Evolutionary conservation across 805 yeast species (phyloP).

Genomic region (Blastobotrys chiropterorum): DNA sequence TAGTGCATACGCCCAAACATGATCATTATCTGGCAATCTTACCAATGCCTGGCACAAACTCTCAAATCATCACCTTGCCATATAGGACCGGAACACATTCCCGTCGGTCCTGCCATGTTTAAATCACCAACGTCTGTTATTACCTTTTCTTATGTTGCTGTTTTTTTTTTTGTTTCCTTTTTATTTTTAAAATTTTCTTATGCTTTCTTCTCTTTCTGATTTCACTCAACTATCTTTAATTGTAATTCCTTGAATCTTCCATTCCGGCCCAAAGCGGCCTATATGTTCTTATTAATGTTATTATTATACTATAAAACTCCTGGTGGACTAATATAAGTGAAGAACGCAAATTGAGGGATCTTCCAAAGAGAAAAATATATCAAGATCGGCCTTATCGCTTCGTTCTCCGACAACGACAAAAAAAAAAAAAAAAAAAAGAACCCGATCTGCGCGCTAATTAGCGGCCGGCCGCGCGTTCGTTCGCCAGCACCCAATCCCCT

Average conservation of each 20-base stretch:
- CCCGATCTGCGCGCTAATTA: neutral
- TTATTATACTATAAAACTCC: neutral
- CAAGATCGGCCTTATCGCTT: neutral
- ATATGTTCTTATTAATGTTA: neutral
- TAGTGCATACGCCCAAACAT: no score
- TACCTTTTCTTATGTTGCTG: neutral
- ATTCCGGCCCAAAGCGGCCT: neutral
- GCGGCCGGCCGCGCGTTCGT: no score
- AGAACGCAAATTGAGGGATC: neutral
- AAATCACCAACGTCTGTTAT: no score
- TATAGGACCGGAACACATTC: conserved; percentile 17
- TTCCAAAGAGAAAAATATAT: neutral
- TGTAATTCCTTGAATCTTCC: no score
- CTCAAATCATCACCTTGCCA: conserved; percentile 65
- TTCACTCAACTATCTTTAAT: neutral
- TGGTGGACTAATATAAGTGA: neutral
- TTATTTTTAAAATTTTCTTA: no score
- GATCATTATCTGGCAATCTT: no score
- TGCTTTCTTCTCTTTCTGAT: neutral
- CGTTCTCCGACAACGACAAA: neutral
- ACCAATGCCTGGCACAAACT: conserved; percentile 40
- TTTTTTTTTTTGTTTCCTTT: neutral
- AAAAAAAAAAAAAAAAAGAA: no score
- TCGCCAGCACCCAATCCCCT: no score
- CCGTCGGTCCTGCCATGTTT: neutral